A percentile compares a stretch with the other conserved stretches of the same genome.
Evolutionary conservation across 768 basidiomycete species (phyloP).

Genomic region (Lactifluus piperatus): DNA sequence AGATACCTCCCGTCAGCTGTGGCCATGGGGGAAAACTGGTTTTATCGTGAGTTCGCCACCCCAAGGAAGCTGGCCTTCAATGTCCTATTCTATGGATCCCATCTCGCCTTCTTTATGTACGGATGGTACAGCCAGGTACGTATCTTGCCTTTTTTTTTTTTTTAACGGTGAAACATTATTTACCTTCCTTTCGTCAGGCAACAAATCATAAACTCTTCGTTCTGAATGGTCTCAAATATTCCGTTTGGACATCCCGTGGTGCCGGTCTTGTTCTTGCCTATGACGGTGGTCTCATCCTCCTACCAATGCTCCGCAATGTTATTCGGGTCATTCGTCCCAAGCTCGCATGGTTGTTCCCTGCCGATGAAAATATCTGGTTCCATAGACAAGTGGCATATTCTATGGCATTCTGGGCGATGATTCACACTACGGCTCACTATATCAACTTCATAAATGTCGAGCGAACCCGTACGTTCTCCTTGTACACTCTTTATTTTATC

Average conservation of each 20-base stretch:
- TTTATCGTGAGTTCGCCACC: constrained; percentile 58
- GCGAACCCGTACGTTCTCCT: constrained; percentile 54
- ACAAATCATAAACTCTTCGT: constrained; percentile 56
- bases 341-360: constrained; percentile 76
- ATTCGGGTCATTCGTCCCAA: constrained; percentile 77
- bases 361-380: constrained; percentile 95
- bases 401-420: constrained; percentile 87
- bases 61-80: constrained; percentile 64
- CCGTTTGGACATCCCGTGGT: constrained; percentile 86
- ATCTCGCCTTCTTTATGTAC: constrained; percentile 65
- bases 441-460: constrained; percentile 93
- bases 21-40: constrained; percentile 62
- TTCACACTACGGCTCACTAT: constrained; percentile 91
- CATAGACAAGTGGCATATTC: constrained; percentile 92
- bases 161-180: not conserved
- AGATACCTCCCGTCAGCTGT: constrained; percentile 21
- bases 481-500: not conserved
- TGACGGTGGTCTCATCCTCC: constrained; percentile 75
- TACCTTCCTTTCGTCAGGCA: constrained; percentile 32
- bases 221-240: constrained; percentile 72
- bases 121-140: constrained; percentile 84
- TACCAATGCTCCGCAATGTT: constrained; percentile 86
- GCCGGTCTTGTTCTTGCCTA: constrained; percentile 87
- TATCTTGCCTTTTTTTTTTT: not conserved
- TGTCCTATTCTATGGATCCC: constrained; percentile 70